Evolutionary conservation across 169 alveolate genomes (phyloP), one percentile per base, ranked within the genome.

Genomic region (Eimeria maxima): DNA sequence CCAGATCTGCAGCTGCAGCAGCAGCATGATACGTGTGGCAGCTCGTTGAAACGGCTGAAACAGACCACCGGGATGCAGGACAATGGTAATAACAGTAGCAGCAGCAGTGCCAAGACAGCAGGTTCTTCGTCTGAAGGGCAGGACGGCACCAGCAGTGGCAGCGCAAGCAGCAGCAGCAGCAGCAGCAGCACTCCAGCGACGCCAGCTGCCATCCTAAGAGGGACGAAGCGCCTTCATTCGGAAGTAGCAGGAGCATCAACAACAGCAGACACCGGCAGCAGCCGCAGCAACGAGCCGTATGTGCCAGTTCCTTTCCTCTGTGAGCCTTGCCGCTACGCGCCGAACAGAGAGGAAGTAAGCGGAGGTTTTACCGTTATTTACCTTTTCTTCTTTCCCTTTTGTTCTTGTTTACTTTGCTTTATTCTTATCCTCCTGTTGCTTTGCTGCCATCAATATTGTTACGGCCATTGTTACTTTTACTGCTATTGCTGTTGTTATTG

Each of bases 1-100:
- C 95, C 95, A 4, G 95, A 92, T 20, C 90, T 92, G 57, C 84
- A 89, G 83, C 95, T 20, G 86, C 83, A 89, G 86, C 67, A 89
- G 95, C 67, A 89, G 94, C 60, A 33, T 13, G 53, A 53, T 18
- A 20, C 53, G 90, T 7, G 45, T 8, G 90, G 71, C 33, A 11
- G 81, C 38, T 7, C 65, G 14, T 27, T 20, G 65, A 87, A 57
- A 38, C 57, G 94, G 81, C 73, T 38, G 69, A 69, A 65, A 44
- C 81, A 67, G 53, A 24, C 78, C 2, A 55, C 27, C 44, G n/a
- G 80, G 29, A 86, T 27, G 78, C 81, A 47, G 11, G 90, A 45
- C 53, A 53, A 50, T 29, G 57, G 80, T 80, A 55, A 55, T 27
- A 65, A 73, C 67, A 47, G 95, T 47, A 57, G 83, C 55, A 63